A percentile compares a stretch with the other conserved stretches of the same genome.
phyloP scores from a whole-genome alignment of 805 yeast genomes.

The Myxozyma monticola region DNA sequence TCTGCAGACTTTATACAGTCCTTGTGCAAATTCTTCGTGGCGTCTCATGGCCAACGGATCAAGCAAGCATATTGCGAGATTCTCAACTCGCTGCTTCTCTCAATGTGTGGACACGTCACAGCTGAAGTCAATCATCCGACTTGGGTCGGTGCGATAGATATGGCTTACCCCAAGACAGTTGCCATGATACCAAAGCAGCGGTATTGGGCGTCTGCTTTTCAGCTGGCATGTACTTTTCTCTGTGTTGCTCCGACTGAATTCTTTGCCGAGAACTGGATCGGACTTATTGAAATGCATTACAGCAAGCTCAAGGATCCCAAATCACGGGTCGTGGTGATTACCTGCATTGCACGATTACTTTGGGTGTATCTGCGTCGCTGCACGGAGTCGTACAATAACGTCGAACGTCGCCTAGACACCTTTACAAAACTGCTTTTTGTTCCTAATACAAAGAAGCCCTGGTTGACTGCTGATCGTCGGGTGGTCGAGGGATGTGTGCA shows the following conservation, averaged over 20 bases:
- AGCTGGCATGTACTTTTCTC: slow-evolving; percentile 68
- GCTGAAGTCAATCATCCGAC: slow-evolving; percentile 96
- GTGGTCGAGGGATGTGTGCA: slow-evolving; percentile 69
- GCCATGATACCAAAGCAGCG: slow-evolving; percentile 48
- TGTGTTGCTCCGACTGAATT: slow-evolving; percentile 78
- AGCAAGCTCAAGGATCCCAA: slow-evolving; percentile 64
- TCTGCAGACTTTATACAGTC: slow-evolving; percentile 87
- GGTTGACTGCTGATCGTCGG: slow-evolving; percentile 67
- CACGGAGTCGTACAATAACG: slow-evolving; percentile 84
- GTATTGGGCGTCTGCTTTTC: slow-evolving; percentile 67
- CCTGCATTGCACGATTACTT: slow-evolving; percentile 67
- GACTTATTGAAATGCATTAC: slow-evolving; percentile 62
- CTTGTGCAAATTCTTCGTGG: slow-evolving; percentile 75
- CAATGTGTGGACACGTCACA: slow-evolving; percentile 79
- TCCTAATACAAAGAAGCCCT: slow-evolving; percentile 60
- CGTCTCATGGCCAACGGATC: slow-evolving; percentile 64
- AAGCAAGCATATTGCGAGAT: slow-evolving; percentile 84
- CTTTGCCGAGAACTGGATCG: slow-evolving; percentile 71
- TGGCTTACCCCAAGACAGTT: slow-evolving; percentile 54
- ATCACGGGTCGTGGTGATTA: slow-evolving; percentile 57
- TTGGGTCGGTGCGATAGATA: slow-evolving; percentile 80
- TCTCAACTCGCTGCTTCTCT: slow-evolving; percentile 67
- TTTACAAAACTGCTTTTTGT: slow-evolving; percentile 58
- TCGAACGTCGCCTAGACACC: slow-evolving; percentile 71
- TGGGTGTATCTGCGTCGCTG: slow-evolving; percentile 91